phyloP scores from a whole-genome alignment of 1,284 basidiomycete genomes.

The Fomitopsis pinicola region DNA sequence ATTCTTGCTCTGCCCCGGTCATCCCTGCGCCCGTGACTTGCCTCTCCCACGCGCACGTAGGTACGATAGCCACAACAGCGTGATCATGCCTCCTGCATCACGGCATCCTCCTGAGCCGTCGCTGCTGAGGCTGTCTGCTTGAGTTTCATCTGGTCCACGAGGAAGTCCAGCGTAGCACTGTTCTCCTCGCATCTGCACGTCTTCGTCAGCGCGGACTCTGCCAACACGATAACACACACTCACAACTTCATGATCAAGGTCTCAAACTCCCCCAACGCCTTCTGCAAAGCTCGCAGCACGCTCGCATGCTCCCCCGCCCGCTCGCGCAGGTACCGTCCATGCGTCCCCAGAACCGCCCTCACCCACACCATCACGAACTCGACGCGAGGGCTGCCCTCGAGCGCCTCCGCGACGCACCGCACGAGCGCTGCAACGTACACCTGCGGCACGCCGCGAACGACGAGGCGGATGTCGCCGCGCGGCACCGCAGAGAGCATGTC shows the following conservation, averaged over 20 bases:
- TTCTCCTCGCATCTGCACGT: constrained; percentile 79
- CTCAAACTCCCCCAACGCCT: constrained; percentile 76
- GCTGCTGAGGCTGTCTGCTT: constrained; percentile 5
- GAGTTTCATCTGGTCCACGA: constrained; percentile 68
- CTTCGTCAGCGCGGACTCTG: constrained; percentile 8
- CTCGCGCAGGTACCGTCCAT: constrained; percentile 77
- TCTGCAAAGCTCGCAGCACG: constrained; percentile 78
- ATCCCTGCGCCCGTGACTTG: no score
- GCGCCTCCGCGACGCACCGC: constrained; percentile 75
- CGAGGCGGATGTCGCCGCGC: constrained; percentile 69
- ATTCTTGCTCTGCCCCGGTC: no score
- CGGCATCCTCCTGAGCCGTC: not conserved
- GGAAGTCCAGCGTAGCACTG: constrained; percentile 70
- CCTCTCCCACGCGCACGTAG: no score
- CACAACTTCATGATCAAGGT: constrained; percentile 76
- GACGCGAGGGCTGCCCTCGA: constrained; percentile 83
- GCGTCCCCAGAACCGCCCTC: constrained; percentile 72
- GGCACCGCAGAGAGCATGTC: constrained; percentile 89
- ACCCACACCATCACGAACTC: constrained; percentile 92
- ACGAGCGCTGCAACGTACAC: constrained; percentile 76
- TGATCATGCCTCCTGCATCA: constrained; percentile 5
- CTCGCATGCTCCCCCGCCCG: constrained; percentile 81
- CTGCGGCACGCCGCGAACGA: constrained; percentile 78
- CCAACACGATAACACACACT: constrained; percentile 31
- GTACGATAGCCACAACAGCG: no score